Conservation (phyloP, 306 rosid species). For the Acacia acuminata region DNA sequence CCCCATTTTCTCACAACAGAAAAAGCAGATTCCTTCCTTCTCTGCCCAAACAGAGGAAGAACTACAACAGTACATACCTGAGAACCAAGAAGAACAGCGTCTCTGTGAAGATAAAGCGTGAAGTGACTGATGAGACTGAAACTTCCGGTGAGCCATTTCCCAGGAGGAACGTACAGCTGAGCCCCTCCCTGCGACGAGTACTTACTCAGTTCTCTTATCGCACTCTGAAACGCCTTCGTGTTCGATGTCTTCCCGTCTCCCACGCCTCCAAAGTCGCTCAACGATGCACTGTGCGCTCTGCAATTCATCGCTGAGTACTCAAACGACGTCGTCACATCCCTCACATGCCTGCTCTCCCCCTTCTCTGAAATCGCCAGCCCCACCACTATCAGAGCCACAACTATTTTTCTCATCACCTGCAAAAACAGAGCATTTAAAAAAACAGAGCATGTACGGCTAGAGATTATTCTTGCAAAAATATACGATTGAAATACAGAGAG, state of each 20-base stretch:
- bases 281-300: constrained; percentile 68
- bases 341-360: constrained; percentile 50
- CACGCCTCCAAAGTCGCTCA: constrained; percentile 83
- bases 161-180: constrained; percentile 73
- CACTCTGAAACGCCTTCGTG: constrained; percentile 74
- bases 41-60: neutral
- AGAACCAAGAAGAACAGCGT: constrained; percentile 82
- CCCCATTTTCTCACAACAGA: neutral
- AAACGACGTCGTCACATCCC: constrained; percentile 39
- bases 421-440: neutral
- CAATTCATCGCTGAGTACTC: constrained; percentile 70
- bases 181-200: constrained; percentile 69
- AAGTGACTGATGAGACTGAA: constrained; percentile 78
- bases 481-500: neutral
- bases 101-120: constrained; percentile 68
- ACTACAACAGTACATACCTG: constrained; percentile 44
- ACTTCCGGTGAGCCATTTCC: constrained; percentile 88
- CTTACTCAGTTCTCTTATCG: constrained; percentile 58
- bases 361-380: constrained; percentile 41
- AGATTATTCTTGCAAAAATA: neutral
- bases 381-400: constrained; percentile 26
- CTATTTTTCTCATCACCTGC: constrained; percentile 28
- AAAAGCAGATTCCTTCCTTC: neutral
- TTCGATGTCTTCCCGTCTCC: constrained; percentile 83
- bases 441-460: neutral